Conservation (phyloP, 495 filamentous ascomycete species). For the Staphylotrichum longicolle region DNA sequence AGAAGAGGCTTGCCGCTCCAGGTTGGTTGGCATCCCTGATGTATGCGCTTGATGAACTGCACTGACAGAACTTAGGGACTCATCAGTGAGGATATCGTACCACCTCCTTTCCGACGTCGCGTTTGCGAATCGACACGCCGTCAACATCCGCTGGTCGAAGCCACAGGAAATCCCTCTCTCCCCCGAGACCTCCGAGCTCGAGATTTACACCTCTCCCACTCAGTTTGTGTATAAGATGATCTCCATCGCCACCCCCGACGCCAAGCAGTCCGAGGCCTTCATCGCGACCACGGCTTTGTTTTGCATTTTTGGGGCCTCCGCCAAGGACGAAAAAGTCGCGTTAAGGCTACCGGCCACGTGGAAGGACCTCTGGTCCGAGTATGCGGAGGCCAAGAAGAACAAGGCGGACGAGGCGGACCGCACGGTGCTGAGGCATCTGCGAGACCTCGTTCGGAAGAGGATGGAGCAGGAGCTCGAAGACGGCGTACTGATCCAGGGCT, state of each 20-base stretch:
- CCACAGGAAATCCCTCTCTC: slow-evolving; percentile 57
- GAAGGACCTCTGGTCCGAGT: slow-evolving; percentile 83
- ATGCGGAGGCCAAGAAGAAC: slow-evolving; percentile 64
- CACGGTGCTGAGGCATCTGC: slow-evolving; percentile 56
- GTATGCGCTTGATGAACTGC: slow-evolving; percentile 10
- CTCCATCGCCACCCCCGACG: slow-evolving; percentile 67
- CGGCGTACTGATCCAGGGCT: slow-evolving; percentile 69
- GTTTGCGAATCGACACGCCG: slow-evolving; percentile 69
- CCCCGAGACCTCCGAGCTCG: slow-evolving; percentile 41
- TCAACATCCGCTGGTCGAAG: slow-evolving; percentile 80
- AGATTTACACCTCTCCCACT: slow-evolving; percentile 42
- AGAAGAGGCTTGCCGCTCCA: slow-evolving; percentile 83
- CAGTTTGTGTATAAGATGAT: slow-evolving; percentile 66
- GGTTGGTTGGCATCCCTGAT: slow-evolving; percentile 47
- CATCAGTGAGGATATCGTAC: slow-evolving; percentile 61
- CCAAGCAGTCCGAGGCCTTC: slow-evolving; percentile 80
- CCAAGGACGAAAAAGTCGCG: slow-evolving; percentile 82
- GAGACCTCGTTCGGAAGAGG: slow-evolving; percentile 58
- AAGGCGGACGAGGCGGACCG: slow-evolving; percentile 69
- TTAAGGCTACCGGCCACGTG: slow-evolving; percentile 73
- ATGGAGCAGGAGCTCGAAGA: slow-evolving; percentile 61
- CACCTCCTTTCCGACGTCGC: slow-evolving; percentile 65
- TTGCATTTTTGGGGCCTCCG: slow-evolving; percentile 68
- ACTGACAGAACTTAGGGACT: slow-evolving; percentile 53
- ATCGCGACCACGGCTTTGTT: slow-evolving; percentile 81